These are phyloP conservation scores for Hypericum perforatum DNA, from an alignment of 345 rosid species.

Conservation along the genomic window DNA sequence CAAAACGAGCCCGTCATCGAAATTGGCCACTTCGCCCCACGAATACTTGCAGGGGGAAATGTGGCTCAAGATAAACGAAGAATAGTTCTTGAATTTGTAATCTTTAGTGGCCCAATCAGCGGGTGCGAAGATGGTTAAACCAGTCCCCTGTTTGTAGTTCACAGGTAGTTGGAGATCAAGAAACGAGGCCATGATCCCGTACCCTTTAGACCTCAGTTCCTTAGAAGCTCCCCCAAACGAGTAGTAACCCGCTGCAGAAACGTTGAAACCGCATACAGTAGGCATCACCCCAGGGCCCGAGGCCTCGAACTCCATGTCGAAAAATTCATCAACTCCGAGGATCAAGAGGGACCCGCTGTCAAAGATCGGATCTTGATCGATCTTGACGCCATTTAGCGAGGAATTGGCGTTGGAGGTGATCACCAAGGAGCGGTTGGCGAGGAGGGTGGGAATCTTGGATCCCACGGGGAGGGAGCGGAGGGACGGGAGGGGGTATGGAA, in stretches of 20 bases:
- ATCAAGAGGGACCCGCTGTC: slow-evolving; percentile 25
- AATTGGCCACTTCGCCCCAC: slow-evolving; percentile 24
- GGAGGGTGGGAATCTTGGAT: slow-evolving; percentile 28
- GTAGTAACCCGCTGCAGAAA: not conserved
- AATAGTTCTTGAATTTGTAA: slow-evolving; percentile 9
- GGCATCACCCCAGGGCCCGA: slow-evolving; percentile 3
- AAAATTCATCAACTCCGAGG: slow-evolving; percentile 26
- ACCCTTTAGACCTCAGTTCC: slow-evolving; percentile 27
- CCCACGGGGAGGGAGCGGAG: slow-evolving; percentile 20
- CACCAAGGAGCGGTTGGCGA: slow-evolving; percentile 17
- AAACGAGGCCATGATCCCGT: slow-evolving; percentile 27
- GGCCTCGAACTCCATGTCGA: slow-evolving; percentile 10
- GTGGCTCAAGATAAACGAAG: slow-evolving; percentile 23
- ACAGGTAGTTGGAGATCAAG: slow-evolving; percentile 30
- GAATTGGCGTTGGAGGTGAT: slow-evolving; percentile 15
- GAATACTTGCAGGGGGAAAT: slow-evolving; percentile 22
- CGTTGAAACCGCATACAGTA: too few relatives aligned
- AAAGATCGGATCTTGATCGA: slow-evolving; percentile 23
- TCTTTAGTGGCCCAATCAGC: slow-evolving; percentile 27
- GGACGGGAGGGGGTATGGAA: slow-evolving; percentile 14
- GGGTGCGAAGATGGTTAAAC: slow-evolving; percentile 36
- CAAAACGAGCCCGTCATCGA: slow-evolving; percentile 20
- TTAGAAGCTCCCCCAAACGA: slow-evolving; percentile 24
- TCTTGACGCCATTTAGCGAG: slow-evolving; percentile 23
- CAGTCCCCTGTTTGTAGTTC: slow-evolving; percentile 15